Evolutionary conservation across 805 yeast species (phyloP).

Genomic region (Maudiozyma serrabonitensis): DNA sequence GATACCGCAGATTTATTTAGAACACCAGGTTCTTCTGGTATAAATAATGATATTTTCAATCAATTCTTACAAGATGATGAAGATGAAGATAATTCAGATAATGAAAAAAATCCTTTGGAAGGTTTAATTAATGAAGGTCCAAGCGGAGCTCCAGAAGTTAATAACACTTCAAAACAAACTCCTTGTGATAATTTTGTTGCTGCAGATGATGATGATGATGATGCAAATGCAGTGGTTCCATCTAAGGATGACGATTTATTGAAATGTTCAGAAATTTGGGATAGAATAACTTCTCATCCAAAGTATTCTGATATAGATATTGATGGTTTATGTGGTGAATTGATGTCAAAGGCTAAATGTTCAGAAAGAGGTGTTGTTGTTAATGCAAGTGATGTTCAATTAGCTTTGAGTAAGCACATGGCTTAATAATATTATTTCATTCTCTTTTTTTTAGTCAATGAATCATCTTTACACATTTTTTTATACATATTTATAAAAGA

Average conservation of each 20-base stretch:
- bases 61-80: slow-evolving; percentile 11
- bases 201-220: slow-evolving; percentile 19
- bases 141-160: not conserved
- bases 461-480: too few species aligned
- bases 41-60: not conserved
- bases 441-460: not conserved
- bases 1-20: slow-evolving; percentile 2
- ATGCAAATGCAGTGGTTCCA: slow-evolving; percentile 48
- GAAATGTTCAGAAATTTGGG: slow-evolving; percentile 93
- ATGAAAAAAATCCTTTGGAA: slow-evolving; percentile 1
- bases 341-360: slow-evolving; percentile 89
- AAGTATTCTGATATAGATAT: slow-evolving; percentile 87
- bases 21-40: not conserved
- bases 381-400: slow-evolving; percentile 68
- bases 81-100: slow-evolving; percentile 4
- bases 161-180: too few species aligned
- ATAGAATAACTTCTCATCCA: slow-evolving; percentile 88
- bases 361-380: slow-evolving; percentile 88
- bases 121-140: slow-evolving; percentile 13
- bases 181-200: not conserved
- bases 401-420: slow-evolving; percentile 25
- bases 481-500: too few species aligned
- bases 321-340: slow-evolving; percentile 83
- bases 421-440: not conserved
- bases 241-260: slow-evolving; percentile 49